phyloP scores from a whole-genome alignment of 441 rosid genomes.

The Raphanus hybrid region DNA sequence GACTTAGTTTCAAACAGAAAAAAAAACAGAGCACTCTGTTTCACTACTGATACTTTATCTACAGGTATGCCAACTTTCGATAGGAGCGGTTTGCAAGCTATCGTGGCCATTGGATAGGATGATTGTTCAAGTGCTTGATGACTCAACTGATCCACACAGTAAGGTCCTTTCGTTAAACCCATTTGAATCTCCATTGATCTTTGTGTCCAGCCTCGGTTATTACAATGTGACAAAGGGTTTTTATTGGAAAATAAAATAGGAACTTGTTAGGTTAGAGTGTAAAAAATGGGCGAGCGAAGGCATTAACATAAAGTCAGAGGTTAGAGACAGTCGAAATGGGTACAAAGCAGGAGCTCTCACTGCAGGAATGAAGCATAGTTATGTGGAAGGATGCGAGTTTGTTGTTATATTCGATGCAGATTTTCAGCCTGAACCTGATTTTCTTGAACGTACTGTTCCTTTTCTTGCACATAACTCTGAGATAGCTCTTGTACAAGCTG shows the following conservation, averaged over 20 bases:
- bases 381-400: conserved; percentile 58
- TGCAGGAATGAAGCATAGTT: conserved; percentile 67
- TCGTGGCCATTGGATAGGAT: conserved; percentile 76
- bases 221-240: not conserved
- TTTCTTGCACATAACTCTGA: conserved; percentile 59
- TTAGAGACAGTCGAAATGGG: conserved; percentile 62
- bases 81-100: conserved; percentile 70
- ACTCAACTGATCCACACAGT: conserved; percentile 60
- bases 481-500: conserved; percentile 69
- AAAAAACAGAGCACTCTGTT: conserved; percentile 25
- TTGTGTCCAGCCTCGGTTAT: not conserved
- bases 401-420: conserved; percentile 73
- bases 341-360: conserved; percentile 73
- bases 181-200: conserved; percentile 34
- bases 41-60: not conserved
- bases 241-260: conserved; percentile 35
- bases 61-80: conserved; percentile 70
- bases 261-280: conserved; percentile 58
- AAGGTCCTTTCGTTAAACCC: conserved; percentile 48
- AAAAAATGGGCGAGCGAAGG: conserved; percentile 66
- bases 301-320: conserved; percentile 55
- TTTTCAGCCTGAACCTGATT: conserved; percentile 70
- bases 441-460: conserved; percentile 63
- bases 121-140: conserved; percentile 72
- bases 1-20: not conserved